Percentiles rank a stretch among this genome's conserved stretches.
Conservation (phyloP, 2,329 filamentous ascomycete genomes). For the Cladobotryum mycophilum region DNA sequence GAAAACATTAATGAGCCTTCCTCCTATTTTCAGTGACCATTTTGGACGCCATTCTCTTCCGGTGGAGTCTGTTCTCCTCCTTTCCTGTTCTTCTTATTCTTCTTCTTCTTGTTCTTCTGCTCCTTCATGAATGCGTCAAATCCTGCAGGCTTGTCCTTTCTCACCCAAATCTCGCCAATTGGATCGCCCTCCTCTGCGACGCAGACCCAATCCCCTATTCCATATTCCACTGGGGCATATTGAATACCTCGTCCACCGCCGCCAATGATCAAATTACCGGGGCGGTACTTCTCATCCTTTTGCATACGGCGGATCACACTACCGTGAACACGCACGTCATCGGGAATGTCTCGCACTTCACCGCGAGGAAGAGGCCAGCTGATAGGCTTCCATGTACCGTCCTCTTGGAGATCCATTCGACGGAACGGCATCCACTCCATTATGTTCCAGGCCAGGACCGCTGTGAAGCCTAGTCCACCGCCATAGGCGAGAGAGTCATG, state of each 20-base stretch:
- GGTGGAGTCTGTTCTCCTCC: conserved; percentile 1
- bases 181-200: conserved; percentile 58
- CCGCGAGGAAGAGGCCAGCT: conserved; percentile 73
- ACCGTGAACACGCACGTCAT: conserved; percentile 63
- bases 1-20: too few species aligned
- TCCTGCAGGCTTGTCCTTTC: conserved; percentile 14
- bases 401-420: conserved; percentile 67
- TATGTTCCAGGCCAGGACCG: conserved; percentile 64
- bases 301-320: conserved; percentile 69
- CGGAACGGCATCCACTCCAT: conserved; percentile 81
- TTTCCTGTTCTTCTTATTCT: conserved; percentile 3
- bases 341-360: conserved; percentile 70
- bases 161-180: conserved; percentile 62
- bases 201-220: conserved; percentile 68
- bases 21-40: too few species aligned
- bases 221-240: conserved; percentile 52
- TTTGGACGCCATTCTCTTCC: too few species aligned
- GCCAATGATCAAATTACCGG: conserved; percentile 73
- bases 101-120: conserved; percentile 5
- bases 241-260: conserved; percentile 67
- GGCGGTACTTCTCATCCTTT: conserved; percentile 57
- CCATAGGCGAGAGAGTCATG: conserved; percentile 67
- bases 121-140: not conserved
- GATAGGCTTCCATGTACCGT: conserved; percentile 74
- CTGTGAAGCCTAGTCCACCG: conserved; percentile 47